Percentiles rank a stretch among this genome's conserved stretches.
phyloP scores from a whole-genome alignment of 805 yeast species.

The Lipomyces lipofer region DNA sequence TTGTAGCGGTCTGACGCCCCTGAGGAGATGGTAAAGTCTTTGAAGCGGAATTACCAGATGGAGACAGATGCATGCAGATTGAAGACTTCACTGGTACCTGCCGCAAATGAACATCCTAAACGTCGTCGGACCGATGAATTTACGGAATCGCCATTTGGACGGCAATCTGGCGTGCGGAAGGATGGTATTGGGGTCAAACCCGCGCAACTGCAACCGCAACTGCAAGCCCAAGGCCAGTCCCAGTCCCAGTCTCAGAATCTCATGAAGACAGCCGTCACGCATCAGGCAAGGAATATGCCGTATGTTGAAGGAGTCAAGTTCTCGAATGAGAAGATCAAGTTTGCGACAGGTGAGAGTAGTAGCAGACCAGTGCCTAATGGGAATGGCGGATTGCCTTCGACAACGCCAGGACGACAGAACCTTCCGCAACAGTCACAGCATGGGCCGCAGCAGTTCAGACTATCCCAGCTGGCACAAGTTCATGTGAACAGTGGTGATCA shows the following conservation, averaged over 20 bases:
- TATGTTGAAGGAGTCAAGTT: conserved; percentile 40
- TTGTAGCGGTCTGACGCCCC: background rate
- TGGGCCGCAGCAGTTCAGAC: conserved; percentile 4
- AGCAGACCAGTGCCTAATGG: conserved; percentile 4
- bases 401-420: conserved; percentile 20
- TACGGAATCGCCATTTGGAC: conserved; percentile 17
- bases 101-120: conserved; percentile 17
- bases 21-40: conserved; percentile 3
- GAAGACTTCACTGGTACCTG: conserved; percentile 5
- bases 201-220: background rate
- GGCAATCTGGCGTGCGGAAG: conserved; percentile 14
- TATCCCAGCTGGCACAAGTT: conserved; percentile 21
- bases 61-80: conserved; percentile 11
- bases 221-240: background rate
- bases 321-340: conserved; percentile 38
- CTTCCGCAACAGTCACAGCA: background rate
- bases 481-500: conserved; percentile 31
- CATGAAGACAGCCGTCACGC: conserved; percentile 19
- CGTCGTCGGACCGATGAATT: conserved; percentile 29
- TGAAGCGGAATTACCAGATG: conserved; percentile 18
- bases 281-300: conserved; percentile 28
- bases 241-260: conserved; percentile 11
- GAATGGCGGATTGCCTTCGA: background rate
- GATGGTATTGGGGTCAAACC: conserved; percentile 1
- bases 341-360: conserved; percentile 30